These are phyloP conservation scores for Tulasnella sp. DNA, from an alignment of 768 basidiomycete species.

Conservation along the genomic window DNA sequence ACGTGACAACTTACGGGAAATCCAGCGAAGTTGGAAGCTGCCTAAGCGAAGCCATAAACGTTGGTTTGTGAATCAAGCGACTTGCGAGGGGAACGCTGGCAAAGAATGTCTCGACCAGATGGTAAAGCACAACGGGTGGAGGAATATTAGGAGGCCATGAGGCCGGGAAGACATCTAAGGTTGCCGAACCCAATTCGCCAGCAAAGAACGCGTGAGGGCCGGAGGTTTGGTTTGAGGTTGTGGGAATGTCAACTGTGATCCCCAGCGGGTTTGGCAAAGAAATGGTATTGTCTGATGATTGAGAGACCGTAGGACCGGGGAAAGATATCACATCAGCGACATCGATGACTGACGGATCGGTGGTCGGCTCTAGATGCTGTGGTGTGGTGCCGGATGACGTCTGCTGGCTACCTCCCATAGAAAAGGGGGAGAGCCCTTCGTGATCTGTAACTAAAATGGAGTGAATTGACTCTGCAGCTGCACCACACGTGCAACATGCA, in stretches of 20 bases:
- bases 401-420: not conserved
- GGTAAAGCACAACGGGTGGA: constrained; percentile 4
- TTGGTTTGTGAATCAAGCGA: constrained; percentile 12
- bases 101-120: constrained; percentile 16
- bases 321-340: not conserved
- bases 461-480: not conserved
- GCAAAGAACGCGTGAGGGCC: not conserved
- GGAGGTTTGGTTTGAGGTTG: not conserved
- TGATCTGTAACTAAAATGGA: not conserved
- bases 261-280: not conserved
- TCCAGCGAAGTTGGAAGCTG: constrained; percentile 5
- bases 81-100: constrained; percentile 4
- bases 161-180: not conserved
- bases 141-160: constrained; percentile 7
- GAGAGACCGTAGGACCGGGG: not conserved
- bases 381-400: not conserved
- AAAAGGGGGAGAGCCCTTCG: not conserved
- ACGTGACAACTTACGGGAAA: not conserved
- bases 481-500: not conserved
- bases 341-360: not conserved
- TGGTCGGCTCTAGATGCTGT: not conserved
- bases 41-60: not conserved
- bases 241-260: not conserved
- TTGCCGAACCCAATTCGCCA: not conserved
- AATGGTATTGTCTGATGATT: not conserved